These are phyloP conservation scores for Leccinellum rugosiceps DNA, from an alignment of 768 basidiomycete genomes.

Conservation along the genomic window DNA sequence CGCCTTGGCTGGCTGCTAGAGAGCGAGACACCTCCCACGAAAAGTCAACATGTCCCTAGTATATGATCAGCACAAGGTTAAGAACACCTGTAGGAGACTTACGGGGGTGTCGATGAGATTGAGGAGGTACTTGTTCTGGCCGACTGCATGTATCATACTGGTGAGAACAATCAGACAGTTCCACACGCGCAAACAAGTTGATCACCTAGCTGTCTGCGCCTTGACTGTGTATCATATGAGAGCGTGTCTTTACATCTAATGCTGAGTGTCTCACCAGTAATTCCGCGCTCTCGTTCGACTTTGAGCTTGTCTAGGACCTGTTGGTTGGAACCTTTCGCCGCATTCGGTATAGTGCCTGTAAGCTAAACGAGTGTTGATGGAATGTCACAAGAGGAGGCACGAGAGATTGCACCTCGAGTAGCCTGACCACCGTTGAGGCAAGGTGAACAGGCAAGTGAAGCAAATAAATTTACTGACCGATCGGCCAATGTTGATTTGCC, in stretches of 20 bases:
- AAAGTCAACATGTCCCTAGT: slow-evolving; percentile 94
- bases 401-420: slow-evolving; percentile 59
- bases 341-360: slow-evolving; percentile 80
- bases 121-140: slow-evolving; percentile 63
- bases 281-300: slow-evolving; percentile 94
- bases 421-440: slow-evolving; percentile 36
- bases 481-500: slow-evolving; percentile 96
- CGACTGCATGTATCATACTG: slow-evolving; percentile 74
- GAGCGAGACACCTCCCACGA: slow-evolving; percentile 95
- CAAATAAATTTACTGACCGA: slow-evolving; percentile 43
- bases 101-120: slow-evolving; percentile 97
- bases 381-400: background rate
- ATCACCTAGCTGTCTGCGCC: slow-evolving; percentile 90
- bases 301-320: slow-evolving; percentile 93
- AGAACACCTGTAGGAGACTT: slow-evolving; percentile 13
- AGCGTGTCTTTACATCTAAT: background rate
- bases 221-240: slow-evolving; percentile 56
- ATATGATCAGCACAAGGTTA: background rate
- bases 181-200: background rate
- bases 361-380: slow-evolving; percentile 46
- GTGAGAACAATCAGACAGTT: slow-evolving; percentile 7
- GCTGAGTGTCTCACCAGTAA: slow-evolving; percentile 59
- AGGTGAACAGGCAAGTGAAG: background rate
- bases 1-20: slow-evolving; percentile 91
- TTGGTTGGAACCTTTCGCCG: slow-evolving; percentile 63